These are phyloP conservation scores for Ogataea ganodermae DNA, from an alignment of 805 yeast species.

Conservation along the genomic window DNA sequence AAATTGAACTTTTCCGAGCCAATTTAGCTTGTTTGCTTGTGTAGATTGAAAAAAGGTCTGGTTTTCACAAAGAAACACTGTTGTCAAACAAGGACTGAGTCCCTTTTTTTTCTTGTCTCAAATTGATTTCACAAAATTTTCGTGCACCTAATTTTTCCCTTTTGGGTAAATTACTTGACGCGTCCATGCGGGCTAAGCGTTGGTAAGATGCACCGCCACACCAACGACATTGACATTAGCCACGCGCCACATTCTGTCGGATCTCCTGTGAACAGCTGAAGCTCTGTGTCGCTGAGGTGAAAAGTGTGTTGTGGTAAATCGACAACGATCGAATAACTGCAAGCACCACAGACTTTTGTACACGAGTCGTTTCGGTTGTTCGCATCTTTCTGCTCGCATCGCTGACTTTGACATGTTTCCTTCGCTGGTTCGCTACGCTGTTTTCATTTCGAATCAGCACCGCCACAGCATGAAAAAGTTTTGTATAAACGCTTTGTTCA, in stretches of 20 bases:
- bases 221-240: too few relatives aligned
- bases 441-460: too few relatives aligned
- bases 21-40: neutral
- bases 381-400: too few relatives aligned
- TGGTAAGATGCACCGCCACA: too few relatives aligned
- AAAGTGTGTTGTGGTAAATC: too few relatives aligned
- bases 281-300: too few relatives aligned
- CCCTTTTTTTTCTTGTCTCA: neutral
- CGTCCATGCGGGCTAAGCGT: neutral
- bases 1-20: neutral
- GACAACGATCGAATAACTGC: too few relatives aligned
- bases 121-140: neutral
- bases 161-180: neutral
- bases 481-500: slow-evolving; percentile 9
- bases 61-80: neutral
- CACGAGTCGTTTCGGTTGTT: too few relatives aligned
- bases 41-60: too few relatives aligned
- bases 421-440: neutral
- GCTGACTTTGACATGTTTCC: neutral
- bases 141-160: slow-evolving; percentile 6
- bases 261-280: too few relatives aligned
- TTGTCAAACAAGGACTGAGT: neutral
- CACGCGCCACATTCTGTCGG: too few relatives aligned
- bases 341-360: too few relatives aligned
- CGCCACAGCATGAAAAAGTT: slow-evolving; percentile 2